Base-by-base conservation (phyloP, 169 alveolate species). In the Plasmodium falciparum region DNA sequence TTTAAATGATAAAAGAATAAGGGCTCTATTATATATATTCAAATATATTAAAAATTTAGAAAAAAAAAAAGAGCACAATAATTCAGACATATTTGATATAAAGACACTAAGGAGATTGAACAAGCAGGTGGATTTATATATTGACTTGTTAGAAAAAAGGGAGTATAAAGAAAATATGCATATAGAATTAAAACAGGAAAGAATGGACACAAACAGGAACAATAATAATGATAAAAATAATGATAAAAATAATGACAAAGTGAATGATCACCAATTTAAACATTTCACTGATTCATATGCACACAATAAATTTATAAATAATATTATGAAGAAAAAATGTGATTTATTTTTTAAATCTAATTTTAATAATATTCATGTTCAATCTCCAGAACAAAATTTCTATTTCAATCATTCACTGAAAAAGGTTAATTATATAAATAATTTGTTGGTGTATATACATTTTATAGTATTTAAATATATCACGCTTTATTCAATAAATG, bases 81-180 rank as follows among this genome's bases (percentile, higher is more conserved):
- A 69, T 63, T 5, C 15, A 22, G 65, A 58, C 52, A 49, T 80
- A 26, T 80, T 80, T 63, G 90, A 80, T 62, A 43, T 20, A 13
- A 15, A 13, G 3, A 70, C 72, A 7, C 17, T 80, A 62, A 58
- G 39, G 13, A 71, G 73, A 1, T 33, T 80, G 17, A 80, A 80
- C 33, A 67, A 39, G n/a, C 90, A 80, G 50, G 90, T 80, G 3
- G 90, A 80, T 61, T 49, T 69, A 7, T 80, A 80, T 26, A 80
- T 80, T 4, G 85, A 80, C 1, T 80, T 67, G 67, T 62, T 80
- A 0, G 45, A 67, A 24, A 80, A 61, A 49, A 39, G 90, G 26
- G 66, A 86, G 52, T 86, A 86, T 45, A 86, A 65, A 26, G 58
- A 65, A 12, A 88, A 86, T 50, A n/a, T 86, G 7, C 24, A 9